Conservation (phyloP, 805 yeast species). For the Lachancea meyersii region DNA sequence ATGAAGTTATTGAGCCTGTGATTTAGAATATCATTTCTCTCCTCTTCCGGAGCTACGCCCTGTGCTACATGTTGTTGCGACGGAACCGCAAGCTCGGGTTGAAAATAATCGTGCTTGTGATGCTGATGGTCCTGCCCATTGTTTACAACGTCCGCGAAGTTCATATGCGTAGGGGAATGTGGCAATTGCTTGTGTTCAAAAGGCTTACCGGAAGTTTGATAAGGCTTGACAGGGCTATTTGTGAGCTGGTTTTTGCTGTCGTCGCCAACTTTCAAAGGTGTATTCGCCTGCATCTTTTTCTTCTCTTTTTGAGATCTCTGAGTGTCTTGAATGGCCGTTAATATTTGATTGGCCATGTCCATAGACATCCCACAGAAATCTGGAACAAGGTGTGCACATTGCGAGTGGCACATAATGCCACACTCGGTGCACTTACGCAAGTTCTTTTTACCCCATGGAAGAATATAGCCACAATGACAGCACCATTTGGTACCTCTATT, state of each 20-base stretch:
- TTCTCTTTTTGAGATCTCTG: slow-evolving; percentile 35
- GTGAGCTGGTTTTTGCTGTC: background rate
- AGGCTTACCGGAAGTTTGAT: background rate
- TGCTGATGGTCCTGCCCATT: background rate
- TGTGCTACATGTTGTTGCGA: background rate
- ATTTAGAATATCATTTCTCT: slow-evolving; percentile 8
- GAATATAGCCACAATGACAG: slow-evolving; percentile 95
- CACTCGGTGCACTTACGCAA: slow-evolving; percentile 90
- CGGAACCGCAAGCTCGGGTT: background rate
- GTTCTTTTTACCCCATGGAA: slow-evolving; percentile 92
- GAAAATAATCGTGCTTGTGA: background rate
- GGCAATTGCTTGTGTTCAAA: slow-evolving; percentile 1
- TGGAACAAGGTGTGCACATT: slow-evolving; percentile 91
- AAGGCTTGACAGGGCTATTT: background rate
- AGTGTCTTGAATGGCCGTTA: slow-evolving; percentile 76
- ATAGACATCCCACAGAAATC: slow-evolving; percentile 98
- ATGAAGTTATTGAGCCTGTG: slow-evolving; percentile 25
- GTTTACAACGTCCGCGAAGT: slow-evolving; percentile 1
- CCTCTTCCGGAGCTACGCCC: slow-evolving; percentile 6
- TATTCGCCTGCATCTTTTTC: slow-evolving; percentile 9
- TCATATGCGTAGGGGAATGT: background rate
- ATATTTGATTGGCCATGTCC: slow-evolving; percentile 89
- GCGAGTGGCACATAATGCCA: slow-evolving; percentile 90
- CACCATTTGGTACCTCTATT: slow-evolving; percentile 99
- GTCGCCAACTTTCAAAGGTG: background rate